These are phyloP conservation scores for Chamaenerion angustifolium DNA, from an alignment of 345 rosid species.

Conservation along the genomic window DNA sequence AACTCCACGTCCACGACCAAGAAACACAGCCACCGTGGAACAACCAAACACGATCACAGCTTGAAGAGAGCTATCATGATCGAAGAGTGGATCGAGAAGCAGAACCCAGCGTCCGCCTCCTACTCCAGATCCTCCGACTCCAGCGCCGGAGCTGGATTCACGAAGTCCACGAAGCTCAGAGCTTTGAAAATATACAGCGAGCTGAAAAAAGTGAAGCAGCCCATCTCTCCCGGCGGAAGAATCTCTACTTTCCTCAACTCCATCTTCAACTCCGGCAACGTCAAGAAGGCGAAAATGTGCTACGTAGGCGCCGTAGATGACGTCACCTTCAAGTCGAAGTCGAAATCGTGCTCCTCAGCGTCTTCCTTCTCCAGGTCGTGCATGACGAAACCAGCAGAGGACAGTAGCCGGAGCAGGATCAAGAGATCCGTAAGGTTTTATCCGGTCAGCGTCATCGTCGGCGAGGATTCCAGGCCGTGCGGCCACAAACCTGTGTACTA, in stretches of 20 bases:
- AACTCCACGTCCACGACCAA: slow-evolving; percentile 11
- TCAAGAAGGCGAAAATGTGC: slow-evolving; percentile 64
- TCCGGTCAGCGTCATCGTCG: slow-evolving; percentile 54
- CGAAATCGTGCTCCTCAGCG: slow-evolving; percentile 33
- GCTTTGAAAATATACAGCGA: slow-evolving; percentile 43
- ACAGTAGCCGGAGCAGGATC: slow-evolving; percentile 7
- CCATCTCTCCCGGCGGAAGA: slow-evolving; percentile 64
- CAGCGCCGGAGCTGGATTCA: slow-evolving; percentile 30
- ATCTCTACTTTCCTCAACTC: slow-evolving; percentile 60
- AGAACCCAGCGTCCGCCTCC: slow-evolving; percentile 31
- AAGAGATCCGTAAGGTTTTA: slow-evolving; percentile 53
- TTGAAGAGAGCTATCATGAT: slow-evolving; percentile 31
- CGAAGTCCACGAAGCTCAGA: slow-evolving; percentile 32
- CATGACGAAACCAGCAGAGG: slow-evolving; percentile 26
- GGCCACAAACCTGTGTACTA: slow-evolving; percentile 35
- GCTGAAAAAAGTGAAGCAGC: slow-evolving; percentile 63
- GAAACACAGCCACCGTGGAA: slow-evolving; percentile 22
- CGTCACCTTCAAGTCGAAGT: slow-evolving; percentile 38
- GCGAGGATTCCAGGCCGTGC: slow-evolving; percentile 49
- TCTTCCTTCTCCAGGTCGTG: slow-evolving; percentile 56
- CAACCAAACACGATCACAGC: slow-evolving; percentile 5
- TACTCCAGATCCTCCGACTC: too few relatives aligned
- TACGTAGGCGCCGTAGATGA: slow-evolving; percentile 48
- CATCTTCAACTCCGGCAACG: slow-evolving; percentile 50
- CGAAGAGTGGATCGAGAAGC: slow-evolving; percentile 45